Evolutionary conservation across 2,329 filamentous ascomycete genomes (phyloP), one percentile per base, ranked within the genome.

Genomic region (Ophiosphaerella herpotricha): DNA sequence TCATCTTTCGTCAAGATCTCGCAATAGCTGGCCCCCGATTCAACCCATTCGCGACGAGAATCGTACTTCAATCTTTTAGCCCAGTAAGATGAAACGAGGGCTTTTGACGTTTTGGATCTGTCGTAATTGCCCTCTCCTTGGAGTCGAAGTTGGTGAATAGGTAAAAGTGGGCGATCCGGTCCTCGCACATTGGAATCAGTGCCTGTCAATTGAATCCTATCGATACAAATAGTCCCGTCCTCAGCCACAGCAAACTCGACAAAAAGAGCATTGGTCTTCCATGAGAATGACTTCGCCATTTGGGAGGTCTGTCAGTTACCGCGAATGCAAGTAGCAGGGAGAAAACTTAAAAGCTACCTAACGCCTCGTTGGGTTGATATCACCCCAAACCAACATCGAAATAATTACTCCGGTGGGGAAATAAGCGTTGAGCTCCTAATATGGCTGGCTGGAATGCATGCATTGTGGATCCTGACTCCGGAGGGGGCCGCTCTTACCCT

Each of bases 61-160:
- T 13, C 12, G 14, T 44, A 44, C 11, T 36, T 32, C 14, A 44
- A 31, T 34, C 33, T 44, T n/a, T 16, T 14, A 34, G 42, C 29
- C 31, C 16, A 36, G 32, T 44, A 44, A 11, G 14, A 16, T n/a
- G 42, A 44, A 7, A 44, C 31, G 16, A 44, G 42, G 18, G 42
- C 42, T 24, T 44, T 44, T 29, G 42, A 44, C 2, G 42, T 34
- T 36, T 44, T 44, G 13, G 42, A 32, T 16, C 42, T 14, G 23
- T 44, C 35, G 18, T 14, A 44, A 23, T 44, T 44, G 32, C 42
- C 42, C 23, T 44, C 42, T 35, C 42, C 42, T 44, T 36, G 29
- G 16, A 44, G 16, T 26, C 42, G 42, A 44, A 36, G 42, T 21
- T 44, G 42, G 23, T 44, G 42, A n/a, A 44, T 44, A 9, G 42